These are phyloP conservation scores for Beauveria varroae DNA, from an alignment of 2,329 filamentous ascomycete species.

Conservation along the genomic window DNA sequence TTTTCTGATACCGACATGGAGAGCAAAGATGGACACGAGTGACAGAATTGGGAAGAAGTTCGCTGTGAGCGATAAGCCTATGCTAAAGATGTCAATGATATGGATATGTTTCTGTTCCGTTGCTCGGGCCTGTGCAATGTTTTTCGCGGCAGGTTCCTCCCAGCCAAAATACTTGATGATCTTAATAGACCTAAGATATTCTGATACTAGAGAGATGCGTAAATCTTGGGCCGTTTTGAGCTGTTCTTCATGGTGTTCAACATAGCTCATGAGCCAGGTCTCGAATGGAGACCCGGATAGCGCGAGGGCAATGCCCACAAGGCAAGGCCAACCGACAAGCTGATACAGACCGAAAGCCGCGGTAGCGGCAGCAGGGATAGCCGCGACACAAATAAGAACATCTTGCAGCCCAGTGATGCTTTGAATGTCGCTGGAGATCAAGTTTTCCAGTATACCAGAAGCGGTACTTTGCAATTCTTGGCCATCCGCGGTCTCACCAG, in stretches of 20 bases:
- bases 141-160: constrained; percentile 45
- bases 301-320: constrained; percentile 42
- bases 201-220: constrained; percentile 49
- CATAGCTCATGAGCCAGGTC: constrained; percentile 35
- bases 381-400: constrained; percentile 35
- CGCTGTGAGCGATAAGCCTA: constrained; percentile 35
- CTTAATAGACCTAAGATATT: constrained; percentile 49
- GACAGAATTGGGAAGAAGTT: constrained; percentile 40
- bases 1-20: constrained; percentile 40
- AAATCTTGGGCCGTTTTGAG: constrained; percentile 46
- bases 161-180: constrained; percentile 56
- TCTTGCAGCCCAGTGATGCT: constrained; percentile 45
- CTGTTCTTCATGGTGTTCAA: constrained; percentile 43
- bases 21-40: constrained; percentile 45
- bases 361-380: constrained; percentile 32
- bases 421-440: constrained; percentile 52
- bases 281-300: constrained; percentile 41
- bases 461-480: constrained; percentile 30
- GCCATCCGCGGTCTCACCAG: neutral
- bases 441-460: constrained; percentile 44
- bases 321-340: constrained; percentile 47
- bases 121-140: constrained; percentile 39
- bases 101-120: constrained; percentile 47
- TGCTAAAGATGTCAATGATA: constrained; percentile 42
- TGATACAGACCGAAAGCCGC: constrained; percentile 44